Percentiles rank a stretch among this genome's conserved stretches.
Conservation (phyloP, 164 flowering plant genomes). For the Tetrastigma voinierianum region DNA sequence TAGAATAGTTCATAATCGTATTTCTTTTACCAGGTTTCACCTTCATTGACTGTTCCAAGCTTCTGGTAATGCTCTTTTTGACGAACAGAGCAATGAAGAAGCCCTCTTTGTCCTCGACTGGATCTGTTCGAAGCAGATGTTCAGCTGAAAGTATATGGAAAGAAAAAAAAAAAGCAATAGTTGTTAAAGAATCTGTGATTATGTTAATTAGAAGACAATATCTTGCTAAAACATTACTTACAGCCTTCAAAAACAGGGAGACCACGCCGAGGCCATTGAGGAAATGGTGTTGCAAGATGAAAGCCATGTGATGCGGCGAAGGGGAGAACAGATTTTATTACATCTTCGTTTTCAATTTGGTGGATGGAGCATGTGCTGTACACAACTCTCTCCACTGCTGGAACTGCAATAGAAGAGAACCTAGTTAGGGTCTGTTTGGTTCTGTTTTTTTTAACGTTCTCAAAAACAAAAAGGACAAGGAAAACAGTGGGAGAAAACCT, state of each 20-base stretch:
- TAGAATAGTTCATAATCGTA: neutral
- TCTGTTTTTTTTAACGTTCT: too few relatives aligned
- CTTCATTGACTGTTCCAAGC: conserved; percentile 1
- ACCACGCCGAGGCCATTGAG: conserved; percentile 85
- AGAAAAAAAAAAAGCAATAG: neutral
- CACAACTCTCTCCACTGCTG: conserved; percentile 60
- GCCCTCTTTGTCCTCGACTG: conserved; percentile 75
- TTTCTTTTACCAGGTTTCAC: neutral
- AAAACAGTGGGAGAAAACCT: too few relatives aligned
- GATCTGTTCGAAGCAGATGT: conserved; percentile 64
- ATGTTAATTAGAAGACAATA: neutral
- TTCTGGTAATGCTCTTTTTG: conserved; percentile 19
- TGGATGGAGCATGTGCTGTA: conserved; percentile 94
- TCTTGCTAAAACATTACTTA: conserved; percentile 35
- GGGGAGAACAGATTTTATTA: conserved; percentile 65
- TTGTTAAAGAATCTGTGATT: neutral
- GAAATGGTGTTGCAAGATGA: conserved; percentile 62
- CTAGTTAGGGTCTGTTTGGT: too few relatives aligned
- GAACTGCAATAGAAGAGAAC: conserved; percentile 34
- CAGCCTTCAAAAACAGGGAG: conserved; percentile 83
- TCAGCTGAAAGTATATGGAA: conserved; percentile 43
- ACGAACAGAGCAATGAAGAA: conserved; percentile 86
- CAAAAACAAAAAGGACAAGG: too few relatives aligned
- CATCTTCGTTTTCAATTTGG: conserved; percentile 93
- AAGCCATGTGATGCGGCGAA: conserved; percentile 70